phyloP scores from a whole-genome alignment of 139 green algal genomes.

The Chlamydomonas incerta region DNA sequence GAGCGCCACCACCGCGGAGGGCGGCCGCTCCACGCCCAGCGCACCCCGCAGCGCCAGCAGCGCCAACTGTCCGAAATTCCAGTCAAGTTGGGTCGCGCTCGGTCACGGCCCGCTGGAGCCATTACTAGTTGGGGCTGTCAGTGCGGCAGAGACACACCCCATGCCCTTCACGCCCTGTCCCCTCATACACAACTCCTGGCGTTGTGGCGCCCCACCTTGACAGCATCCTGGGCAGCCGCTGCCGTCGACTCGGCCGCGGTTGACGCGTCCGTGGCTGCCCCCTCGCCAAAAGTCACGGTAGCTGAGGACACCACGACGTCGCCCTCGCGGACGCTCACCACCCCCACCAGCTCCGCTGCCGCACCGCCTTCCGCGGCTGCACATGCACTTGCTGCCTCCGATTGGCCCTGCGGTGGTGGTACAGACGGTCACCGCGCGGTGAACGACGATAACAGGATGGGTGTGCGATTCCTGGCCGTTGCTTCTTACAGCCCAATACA shows the following conservation, averaged over 20 bases:
- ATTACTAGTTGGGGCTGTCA: not conserved
- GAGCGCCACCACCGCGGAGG: not conserved
- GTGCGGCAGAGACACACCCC: not conserved
- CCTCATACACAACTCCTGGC: no score
- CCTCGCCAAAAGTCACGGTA: not conserved
- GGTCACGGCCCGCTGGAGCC: not conserved
- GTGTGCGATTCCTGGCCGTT: no score
- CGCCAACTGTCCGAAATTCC: not conserved
- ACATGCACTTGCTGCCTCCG: no score
- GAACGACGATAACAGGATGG: no score
- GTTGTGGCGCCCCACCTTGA: no score
- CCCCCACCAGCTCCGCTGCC: not conserved
- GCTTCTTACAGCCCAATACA: no score
- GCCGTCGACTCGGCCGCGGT: no score
- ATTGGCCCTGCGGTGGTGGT: no score
- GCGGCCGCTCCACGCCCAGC: not conserved
- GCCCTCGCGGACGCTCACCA: not conserved
- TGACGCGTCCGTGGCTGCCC: no score
- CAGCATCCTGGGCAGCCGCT: not conserved
- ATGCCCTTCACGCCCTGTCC: not conserved
- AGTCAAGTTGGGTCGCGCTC: not conserved
- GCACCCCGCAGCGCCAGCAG: constrained; percentile 18
- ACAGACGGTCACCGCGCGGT: no score
- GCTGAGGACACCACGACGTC: not conserved
- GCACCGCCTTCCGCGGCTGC: no score